Conservation (phyloP, 805 yeast species). For the Nakazawaea pomicola region DNA sequence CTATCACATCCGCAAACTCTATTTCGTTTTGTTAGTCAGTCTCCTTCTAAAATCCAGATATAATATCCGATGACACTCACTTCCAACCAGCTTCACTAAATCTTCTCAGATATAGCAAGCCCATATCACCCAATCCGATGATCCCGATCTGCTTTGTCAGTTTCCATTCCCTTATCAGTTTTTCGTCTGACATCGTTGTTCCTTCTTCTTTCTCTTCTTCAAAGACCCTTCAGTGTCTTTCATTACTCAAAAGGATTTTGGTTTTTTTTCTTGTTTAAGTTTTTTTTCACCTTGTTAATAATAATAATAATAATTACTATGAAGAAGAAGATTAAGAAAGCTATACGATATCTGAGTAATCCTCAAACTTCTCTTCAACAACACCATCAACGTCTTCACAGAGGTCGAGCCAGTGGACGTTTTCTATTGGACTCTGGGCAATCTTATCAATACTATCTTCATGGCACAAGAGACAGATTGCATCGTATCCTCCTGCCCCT, state of each 20-base stretch:
- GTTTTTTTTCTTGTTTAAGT: not conserved
- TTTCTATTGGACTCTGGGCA: conserved; percentile 23
- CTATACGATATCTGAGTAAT: conserved; percentile 16
- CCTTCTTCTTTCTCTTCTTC: not conserved
- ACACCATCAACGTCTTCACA: conserved; percentile 60
- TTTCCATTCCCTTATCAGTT: conserved; percentile 31
- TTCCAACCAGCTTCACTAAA: conserved; percentile 83
- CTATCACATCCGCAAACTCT: conserved; percentile 82
- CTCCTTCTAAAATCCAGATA: not conserved
- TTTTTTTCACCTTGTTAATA: not conserved
- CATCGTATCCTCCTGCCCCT: conserved; percentile 98
- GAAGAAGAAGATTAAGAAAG: not conserved
- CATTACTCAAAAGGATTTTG: not conserved
- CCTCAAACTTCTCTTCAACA: conserved; percentile 36
- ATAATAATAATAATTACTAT: not conserved
- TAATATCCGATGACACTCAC: conserved; percentile 23
- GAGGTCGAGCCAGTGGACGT: conserved; percentile 65
- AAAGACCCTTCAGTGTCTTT: not conserved
- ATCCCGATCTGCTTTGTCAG: conserved; percentile 66
- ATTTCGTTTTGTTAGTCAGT: not conserved
- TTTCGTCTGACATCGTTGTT: conserved; percentile 11
- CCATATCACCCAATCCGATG: conserved; percentile 98
- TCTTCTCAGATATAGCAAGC: conserved; percentile 74
- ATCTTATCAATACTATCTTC: conserved; percentile 36
- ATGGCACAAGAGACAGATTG: conserved; percentile 67